These are phyloP conservation scores for Linum usitatissimum DNA, from an alignment of 345 rosid species.

Conservation along the genomic window DNA sequence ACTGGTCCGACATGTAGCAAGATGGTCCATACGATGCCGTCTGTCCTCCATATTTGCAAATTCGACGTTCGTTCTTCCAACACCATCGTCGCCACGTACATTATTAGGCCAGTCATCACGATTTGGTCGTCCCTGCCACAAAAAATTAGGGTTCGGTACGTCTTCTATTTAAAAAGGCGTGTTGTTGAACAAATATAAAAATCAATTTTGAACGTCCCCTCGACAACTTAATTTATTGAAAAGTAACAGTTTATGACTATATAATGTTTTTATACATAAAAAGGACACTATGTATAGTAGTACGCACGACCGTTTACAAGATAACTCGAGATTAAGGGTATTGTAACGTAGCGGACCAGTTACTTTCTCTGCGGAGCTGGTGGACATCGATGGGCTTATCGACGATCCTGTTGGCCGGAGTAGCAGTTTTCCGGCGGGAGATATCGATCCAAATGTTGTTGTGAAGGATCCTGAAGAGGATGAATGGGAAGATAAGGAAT, in stretches of 20 bases:
- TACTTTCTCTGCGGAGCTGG: conserved; percentile 52
- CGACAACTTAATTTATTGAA: neutral
- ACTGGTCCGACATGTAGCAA: conserved; percentile 18
- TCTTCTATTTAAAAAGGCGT: no score
- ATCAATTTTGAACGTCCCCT: no score
- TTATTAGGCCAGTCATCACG: neutral
- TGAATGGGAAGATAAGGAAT: conserved; percentile 22
- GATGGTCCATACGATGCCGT: conserved; percentile 1
- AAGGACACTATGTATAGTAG: no score
- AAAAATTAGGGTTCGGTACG: no score
- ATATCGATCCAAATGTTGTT: conserved; percentile 41
- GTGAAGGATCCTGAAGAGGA: conserved; percentile 38
- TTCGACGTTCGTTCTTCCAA: neutral
- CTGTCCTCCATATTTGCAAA: conserved; percentile 13
- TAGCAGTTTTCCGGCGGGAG: conserved; percentile 38
- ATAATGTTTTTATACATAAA: no score
- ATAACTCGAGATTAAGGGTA: no score
- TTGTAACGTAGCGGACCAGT: conserved; percentile 32
- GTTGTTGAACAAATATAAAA: no score
- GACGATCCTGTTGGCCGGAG: conserved; percentile 36
- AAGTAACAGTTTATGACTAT: neutral
- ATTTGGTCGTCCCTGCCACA: conserved; percentile 21
- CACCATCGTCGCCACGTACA: neutral
- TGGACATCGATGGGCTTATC: conserved; percentile 50
- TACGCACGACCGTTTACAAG: no score